Conservation (phyloP, 805 yeast genomes). For the Kuraishia ogatae region DNA sequence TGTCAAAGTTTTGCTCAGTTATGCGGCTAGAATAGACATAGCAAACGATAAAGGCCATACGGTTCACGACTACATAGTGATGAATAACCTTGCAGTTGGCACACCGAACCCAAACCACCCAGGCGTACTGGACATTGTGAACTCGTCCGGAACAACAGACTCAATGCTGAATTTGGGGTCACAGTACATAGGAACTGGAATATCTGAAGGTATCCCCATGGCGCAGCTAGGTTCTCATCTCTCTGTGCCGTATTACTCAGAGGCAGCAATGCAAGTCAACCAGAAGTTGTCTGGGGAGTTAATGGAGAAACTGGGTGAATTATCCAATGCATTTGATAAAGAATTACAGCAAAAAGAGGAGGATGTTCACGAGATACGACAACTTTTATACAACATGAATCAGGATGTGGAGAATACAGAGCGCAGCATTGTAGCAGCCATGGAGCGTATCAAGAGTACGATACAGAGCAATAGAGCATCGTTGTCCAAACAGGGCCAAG, state of each 20-base stretch:
- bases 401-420: slow-evolving; percentile 22
- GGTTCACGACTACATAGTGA: slow-evolving; percentile 27
- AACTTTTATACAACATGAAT: slow-evolving; percentile 19
- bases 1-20: slow-evolving; percentile 33
- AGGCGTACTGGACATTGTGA: background rate
- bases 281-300: slow-evolving; percentile 45
- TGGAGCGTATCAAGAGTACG: slow-evolving; percentile 19
- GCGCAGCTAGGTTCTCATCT: slow-evolving; percentile 2
- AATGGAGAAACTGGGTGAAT: slow-evolving; percentile 34
- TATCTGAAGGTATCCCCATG: background rate
- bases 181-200: background rate
- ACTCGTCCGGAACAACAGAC: background rate
- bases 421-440: slow-evolving; percentile 23
- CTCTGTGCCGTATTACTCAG: slow-evolving; percentile 35
- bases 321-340: slow-evolving; percentile 43
- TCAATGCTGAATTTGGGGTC: background rate
- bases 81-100: background rate
- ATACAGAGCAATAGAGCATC: slow-evolving; percentile 4
- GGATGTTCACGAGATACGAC: slow-evolving; percentile 20
- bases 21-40: slow-evolving; percentile 46
- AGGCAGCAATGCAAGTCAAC: slow-evolving; percentile 44
- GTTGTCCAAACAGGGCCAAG: slow-evolving; percentile 6
- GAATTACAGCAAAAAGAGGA: slow-evolving; percentile 37
- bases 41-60: slow-evolving; percentile 34
- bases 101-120: background rate